A percentile compares a stretch with the other conserved stretches of the same genome.
Evolutionary conservation across 768 basidiomycete genomes (phyloP).

Genomic region (Hortiboletus campestris): DNA sequence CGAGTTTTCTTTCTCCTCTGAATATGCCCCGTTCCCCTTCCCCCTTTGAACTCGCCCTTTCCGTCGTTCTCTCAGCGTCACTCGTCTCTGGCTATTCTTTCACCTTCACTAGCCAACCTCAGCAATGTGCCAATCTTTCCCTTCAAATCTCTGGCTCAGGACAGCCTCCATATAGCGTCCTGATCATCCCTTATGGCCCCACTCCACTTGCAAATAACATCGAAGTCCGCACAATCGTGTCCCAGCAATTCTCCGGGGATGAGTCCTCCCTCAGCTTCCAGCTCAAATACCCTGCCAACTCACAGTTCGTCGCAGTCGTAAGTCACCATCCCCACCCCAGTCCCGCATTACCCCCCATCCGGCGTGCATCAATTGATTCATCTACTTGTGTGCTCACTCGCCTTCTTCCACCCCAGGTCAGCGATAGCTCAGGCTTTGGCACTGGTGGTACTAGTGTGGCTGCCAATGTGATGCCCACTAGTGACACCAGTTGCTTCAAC

Average conservation of each 20-base stretch:
- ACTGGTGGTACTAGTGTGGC: conserved; percentile 73
- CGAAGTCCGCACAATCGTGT: conserved; percentile 62
- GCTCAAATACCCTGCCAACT: conserved; percentile 62
- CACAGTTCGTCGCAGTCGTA: conserved; percentile 76
- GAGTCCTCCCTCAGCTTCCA: conserved; percentile 46
- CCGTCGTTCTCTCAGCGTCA: conserved; percentile 23
- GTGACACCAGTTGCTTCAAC: conserved; percentile 61
- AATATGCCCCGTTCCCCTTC: conserved; percentile 10
- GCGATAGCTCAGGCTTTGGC: conserved; percentile 61
- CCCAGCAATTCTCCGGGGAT: conserved; percentile 48
- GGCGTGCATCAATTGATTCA: not conserved
- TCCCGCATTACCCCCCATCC: not conserved
- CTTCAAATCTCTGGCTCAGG: conserved; percentile 61
- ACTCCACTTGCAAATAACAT: conserved; percentile 57
- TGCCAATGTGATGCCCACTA: conserved; percentile 50
- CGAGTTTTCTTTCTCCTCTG: not conserved
- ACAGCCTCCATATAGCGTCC: conserved; percentile 61
- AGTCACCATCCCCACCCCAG: conserved; percentile 31
- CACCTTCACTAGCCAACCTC: conserved; percentile 44
- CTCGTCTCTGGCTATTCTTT: conserved; percentile 42
- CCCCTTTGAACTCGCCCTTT: conserved; percentile 1
- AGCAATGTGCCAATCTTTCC: conserved; percentile 66
- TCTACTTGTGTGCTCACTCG: not conserved
- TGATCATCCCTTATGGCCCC: conserved; percentile 68
- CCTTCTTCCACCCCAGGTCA: conserved; percentile 40